Percentiles rank a stretch among this genome's conserved stretches.
Conservation (phyloP, 2,329 filamentous ascomycete genomes). For the Bipolaris zeicola region DNA sequence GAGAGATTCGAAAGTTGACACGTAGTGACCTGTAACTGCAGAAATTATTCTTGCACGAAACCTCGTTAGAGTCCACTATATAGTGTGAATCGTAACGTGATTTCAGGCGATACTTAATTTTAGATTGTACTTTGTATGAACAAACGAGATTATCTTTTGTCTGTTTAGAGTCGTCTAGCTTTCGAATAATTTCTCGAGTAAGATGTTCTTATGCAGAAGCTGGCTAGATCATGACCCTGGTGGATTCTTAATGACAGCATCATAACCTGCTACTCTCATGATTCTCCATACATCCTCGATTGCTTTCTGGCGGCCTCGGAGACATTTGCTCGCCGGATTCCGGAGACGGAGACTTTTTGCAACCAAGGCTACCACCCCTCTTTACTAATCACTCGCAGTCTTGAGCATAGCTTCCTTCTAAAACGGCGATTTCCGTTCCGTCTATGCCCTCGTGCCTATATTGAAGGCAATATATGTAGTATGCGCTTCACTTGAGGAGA, state of each 20-base stretch:
- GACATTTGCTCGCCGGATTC: constrained; percentile 3
- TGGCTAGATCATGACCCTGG: not conserved
- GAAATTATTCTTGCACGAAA: too few relatives aligned
- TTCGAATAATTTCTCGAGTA: not conserved
- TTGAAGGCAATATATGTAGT: constrained; percentile 14
- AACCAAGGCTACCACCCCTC: not conserved
- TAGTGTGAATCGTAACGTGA: too few relatives aligned
- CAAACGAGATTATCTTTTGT: not conserved
- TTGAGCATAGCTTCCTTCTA: not conserved
- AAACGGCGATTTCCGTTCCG: not conserved
- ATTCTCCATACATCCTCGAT: not conserved
- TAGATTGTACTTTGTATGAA: too few relatives aligned
- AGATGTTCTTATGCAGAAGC: not conserved
- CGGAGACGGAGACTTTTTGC: constrained; percentile 7
- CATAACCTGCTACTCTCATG: not conserved
- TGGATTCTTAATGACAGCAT: not conserved
- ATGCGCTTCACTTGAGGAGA: constrained; percentile 3
- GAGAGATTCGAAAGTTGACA: too few relatives aligned
- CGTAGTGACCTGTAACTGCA: too few relatives aligned
- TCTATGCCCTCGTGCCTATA: constrained; percentile 9
- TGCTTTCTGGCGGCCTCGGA: not conserved
- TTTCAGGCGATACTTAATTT: too few relatives aligned
- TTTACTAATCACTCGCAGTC: not conserved
- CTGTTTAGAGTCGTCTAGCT: not conserved
- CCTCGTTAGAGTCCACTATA: too few relatives aligned